Percentiles rank a stretch among this genome's conserved stretches.
phyloP scores from a whole-genome alignment of 345 rosid species.

The Gossypium australe region DNA sequence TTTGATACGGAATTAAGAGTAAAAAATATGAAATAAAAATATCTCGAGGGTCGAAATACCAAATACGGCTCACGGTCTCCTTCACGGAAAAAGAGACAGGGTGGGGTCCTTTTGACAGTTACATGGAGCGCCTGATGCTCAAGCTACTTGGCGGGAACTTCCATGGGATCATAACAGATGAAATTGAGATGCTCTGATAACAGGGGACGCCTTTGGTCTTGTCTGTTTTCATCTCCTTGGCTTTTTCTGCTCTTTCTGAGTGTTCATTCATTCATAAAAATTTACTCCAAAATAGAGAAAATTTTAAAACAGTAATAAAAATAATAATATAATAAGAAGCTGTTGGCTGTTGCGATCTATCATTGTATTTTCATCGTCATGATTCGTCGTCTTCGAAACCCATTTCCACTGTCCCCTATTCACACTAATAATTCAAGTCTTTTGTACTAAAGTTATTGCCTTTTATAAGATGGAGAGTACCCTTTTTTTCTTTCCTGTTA shows the following conservation, averaged over 20 bases:
- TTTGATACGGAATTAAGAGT: background rate
- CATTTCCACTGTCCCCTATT: background rate
- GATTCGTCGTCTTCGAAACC: background rate
- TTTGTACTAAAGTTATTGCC: conserved; percentile 1
- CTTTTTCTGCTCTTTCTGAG: background rate
- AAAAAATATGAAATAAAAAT: background rate
- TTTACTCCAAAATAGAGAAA: background rate
- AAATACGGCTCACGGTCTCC: background rate
- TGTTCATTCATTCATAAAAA: background rate
- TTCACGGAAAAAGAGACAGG: background rate
- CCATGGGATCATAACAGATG: background rate
- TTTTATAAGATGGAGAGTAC: background rate
- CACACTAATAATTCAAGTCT: background rate
- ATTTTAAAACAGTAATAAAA: background rate
- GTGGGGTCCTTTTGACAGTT: background rate
- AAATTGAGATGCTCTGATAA: background rate
- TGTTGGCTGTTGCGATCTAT: background rate
- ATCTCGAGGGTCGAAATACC: background rate
- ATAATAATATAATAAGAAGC: background rate
- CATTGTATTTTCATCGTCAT: background rate
- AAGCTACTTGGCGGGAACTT: conserved; percentile 14
- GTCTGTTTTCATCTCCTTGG: background rate
- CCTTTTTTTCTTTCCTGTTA: background rate
- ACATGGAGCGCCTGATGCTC: background rate
- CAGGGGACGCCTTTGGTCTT: background rate